phyloP scores from a whole-genome alignment of 169 alveolate genomes.

The Besnoitia besnoiti region DNA sequence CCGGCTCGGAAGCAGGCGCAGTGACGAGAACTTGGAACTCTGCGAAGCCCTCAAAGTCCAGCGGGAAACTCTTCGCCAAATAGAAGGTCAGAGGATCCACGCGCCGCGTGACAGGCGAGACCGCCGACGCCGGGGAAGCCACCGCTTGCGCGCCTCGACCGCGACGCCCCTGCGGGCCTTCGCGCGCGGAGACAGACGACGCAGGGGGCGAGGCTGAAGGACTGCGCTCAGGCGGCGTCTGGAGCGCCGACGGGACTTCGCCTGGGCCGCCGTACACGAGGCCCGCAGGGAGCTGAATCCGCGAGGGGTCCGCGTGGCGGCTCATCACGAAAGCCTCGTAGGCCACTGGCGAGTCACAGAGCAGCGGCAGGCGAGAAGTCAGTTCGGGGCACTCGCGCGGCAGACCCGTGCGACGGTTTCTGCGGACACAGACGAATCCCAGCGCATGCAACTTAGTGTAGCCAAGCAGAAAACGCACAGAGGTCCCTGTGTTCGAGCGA shows the following conservation, averaged over 20 bases:
- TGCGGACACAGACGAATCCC: neutral
- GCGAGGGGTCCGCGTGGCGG: conserved; percentile 47
- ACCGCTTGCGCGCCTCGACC: conserved; percentile 31
- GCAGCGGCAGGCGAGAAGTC: conserved; percentile 41
- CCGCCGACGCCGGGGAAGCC: conserved; percentile 31
- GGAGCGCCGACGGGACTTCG: conserved; percentile 20
- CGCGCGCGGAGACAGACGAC: neutral
- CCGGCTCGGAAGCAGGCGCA: neutral
- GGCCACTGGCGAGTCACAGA: conserved; percentile 53
- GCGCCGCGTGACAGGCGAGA: neutral
- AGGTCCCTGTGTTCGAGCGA: neutral
- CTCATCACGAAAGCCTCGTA: conserved; percentile 58
- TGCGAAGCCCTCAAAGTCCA: conserved; percentile 52
- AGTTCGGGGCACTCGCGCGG: conserved; percentile 61
- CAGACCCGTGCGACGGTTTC: conserved; percentile 46
- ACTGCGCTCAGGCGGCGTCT: neutral
- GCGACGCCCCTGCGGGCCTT: neutral
- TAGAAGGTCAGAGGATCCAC: conserved; percentile 48
- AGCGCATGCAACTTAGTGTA: no score
- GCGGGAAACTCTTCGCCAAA: conserved; percentile 38
- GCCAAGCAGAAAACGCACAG: no score
- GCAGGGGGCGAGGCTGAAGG: neutral
- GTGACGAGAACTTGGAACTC: conserved; percentile 56
- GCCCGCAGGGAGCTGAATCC: conserved; percentile 6
- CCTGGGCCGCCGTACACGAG: neutral